Percentiles rank a stretch among this genome's conserved stretches.
Evolutionary conservation across 305 asterid species (phyloP).

Genomic region (Euphrasia arctica): DNA sequence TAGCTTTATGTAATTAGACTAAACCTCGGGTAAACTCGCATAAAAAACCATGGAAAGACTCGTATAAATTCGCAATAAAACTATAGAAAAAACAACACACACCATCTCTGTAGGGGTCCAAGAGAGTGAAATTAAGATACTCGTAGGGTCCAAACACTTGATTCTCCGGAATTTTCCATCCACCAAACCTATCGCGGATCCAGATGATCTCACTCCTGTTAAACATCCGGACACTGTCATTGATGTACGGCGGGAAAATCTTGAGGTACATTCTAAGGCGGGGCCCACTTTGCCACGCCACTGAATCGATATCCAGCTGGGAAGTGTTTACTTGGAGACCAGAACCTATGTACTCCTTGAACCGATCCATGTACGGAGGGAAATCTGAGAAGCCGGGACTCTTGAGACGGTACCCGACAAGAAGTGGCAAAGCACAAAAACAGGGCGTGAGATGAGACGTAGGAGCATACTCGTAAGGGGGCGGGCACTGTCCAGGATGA

Average conservation of each 20-base stretch:
- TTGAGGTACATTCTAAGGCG: slow-evolving; percentile 78
- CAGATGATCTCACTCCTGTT: slow-evolving; percentile 62
- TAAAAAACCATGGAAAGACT: too few species aligned
- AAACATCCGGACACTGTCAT: slow-evolving; percentile 37
- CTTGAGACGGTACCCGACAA: slow-evolving; percentile 83
- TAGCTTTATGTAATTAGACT: background rate
- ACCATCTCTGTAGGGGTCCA: slow-evolving; percentile 58
- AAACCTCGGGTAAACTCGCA: background rate
- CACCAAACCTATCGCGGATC: slow-evolving; percentile 61
- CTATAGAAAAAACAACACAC: slow-evolving; percentile 14
- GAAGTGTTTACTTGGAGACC: slow-evolving; percentile 58
- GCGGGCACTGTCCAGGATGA: slow-evolving; percentile 51
- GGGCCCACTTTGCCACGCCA: slow-evolving; percentile 74
- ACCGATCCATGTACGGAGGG: slow-evolving; percentile 48
- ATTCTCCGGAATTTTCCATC: slow-evolving; percentile 79
- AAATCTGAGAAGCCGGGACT: slow-evolving; percentile 90
- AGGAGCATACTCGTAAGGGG: slow-evolving; percentile 56
- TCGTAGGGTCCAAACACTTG: slow-evolving; percentile 87
- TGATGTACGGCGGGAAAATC: slow-evolving; percentile 57
- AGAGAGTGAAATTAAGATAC: slow-evolving; percentile 80
- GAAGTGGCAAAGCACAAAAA: slow-evolving; percentile 82
- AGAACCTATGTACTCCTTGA: slow-evolving; percentile 52
- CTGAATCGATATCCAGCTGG: slow-evolving; percentile 60
- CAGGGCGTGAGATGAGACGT: slow-evolving; percentile 47
- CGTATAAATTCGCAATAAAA: background rate